Conservation (phyloP, 2,329 filamentous ascomycete genomes). For the Plectosphaerella plurivora region DNA sequence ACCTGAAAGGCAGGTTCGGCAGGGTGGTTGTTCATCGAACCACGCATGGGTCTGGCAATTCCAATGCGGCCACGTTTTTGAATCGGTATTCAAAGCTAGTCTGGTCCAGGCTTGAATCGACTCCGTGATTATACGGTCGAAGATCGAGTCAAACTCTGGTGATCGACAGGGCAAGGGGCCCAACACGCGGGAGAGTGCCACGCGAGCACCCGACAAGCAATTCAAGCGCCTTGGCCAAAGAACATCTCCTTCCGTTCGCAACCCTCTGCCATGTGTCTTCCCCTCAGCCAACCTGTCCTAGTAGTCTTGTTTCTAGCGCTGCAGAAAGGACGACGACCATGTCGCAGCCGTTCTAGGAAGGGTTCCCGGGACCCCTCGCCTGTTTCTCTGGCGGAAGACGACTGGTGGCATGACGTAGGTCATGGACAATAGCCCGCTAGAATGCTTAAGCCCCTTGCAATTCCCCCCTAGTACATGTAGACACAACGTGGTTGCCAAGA, state of each 20-base stretch:
- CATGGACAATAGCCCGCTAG: background rate
- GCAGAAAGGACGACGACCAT: background rate
- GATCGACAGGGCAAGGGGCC: background rate
- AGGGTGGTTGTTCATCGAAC: background rate
- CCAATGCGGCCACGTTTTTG: no score
- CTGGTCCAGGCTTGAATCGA: background rate
- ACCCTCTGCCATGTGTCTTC: background rate
- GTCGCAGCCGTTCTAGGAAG: background rate
- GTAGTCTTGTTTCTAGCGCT: background rate
- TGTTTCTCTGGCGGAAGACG: no score
- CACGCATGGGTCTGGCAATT: no score
- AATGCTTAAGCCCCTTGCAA: background rate
- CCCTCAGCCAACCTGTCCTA: no score
- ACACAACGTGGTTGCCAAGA: slow-evolving; percentile 1
- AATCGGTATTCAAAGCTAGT: no score
- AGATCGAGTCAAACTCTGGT: background rate
- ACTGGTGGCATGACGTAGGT: background rate
- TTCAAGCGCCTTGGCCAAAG: background rate
- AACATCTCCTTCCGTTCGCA: background rate
- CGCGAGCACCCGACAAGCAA: background rate
- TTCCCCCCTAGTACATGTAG: background rate
- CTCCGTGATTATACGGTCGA: background rate
- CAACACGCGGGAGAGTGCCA: background rate
- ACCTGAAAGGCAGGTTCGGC: no score
- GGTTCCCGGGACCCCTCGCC: no score